Conservation (phyloP, 176 grass and related monocot genomes). For the Dendrocalamus sinicus region DNA sequence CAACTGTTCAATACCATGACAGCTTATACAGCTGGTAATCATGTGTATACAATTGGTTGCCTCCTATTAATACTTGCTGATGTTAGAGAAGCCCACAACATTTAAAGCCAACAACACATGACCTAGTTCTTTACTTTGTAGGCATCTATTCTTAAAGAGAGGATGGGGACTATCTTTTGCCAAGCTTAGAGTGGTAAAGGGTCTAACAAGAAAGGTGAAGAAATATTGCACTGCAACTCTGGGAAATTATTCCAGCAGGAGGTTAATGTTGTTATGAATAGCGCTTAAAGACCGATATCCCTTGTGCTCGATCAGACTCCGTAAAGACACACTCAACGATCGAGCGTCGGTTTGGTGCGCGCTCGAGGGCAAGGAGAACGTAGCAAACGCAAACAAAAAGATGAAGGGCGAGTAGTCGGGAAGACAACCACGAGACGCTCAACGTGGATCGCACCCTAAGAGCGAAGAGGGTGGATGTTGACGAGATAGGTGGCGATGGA, state of each 20-base stretch:
- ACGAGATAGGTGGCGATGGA: no score
- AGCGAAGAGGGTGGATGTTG: no score
- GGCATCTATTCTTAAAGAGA: background rate
- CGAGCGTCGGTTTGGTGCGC: no score
- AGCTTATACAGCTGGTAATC: slow-evolving; percentile 33
- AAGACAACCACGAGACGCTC: no score
- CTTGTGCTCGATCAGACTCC: no score
- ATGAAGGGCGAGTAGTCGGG: no score
- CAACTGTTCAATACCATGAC: slow-evolving; percentile 10
- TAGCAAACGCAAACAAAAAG: no score
- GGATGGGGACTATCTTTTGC: background rate
- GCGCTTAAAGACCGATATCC: no score
- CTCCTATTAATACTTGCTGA: slow-evolving; percentile 26
- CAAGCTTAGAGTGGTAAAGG: background rate
- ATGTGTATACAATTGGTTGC: background rate
- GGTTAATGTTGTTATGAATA: no score
- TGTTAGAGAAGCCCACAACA: slow-evolving; percentile 29
- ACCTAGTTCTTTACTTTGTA: slow-evolving; percentile 30
- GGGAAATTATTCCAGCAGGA: background rate
- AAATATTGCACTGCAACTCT: background rate
- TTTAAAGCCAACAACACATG: slow-evolving; percentile 36
- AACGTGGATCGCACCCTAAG: no score
- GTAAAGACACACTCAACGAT: no score
- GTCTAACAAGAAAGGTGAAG: background rate
- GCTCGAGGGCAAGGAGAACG: no score